These are phyloP conservation scores for Ogataea thermomethanolica DNA, from an alignment of 805 yeast species.

Conservation along the genomic window DNA sequence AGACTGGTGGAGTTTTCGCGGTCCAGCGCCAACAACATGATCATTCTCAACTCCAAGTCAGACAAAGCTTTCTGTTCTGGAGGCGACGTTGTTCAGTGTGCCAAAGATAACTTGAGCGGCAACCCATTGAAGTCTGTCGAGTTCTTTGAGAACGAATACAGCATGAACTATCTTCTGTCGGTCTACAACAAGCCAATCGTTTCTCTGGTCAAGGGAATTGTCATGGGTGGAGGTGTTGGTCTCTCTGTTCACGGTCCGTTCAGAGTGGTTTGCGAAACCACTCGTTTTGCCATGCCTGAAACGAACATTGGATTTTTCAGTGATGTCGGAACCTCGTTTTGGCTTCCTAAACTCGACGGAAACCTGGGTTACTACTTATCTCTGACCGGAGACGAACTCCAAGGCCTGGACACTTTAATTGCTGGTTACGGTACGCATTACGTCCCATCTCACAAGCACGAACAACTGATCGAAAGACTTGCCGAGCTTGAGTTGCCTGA, in stretches of 20 bases:
- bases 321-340: slow-evolving; percentile 92
- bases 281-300: slow-evolving; percentile 96
- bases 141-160: slow-evolving; percentile 79
- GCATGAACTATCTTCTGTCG: slow-evolving; percentile 72
- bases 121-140: slow-evolving; percentile 48
- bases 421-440: slow-evolving; percentile 91
- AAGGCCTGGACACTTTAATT: slow-evolving; percentile 76
- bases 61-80: slow-evolving; percentile 89
- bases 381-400: slow-evolving; percentile 74
- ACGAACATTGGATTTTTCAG: slow-evolving; percentile 95
- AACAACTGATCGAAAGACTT: slow-evolving; percentile 61
- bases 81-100: slow-evolving; percentile 88
- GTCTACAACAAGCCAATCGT: slow-evolving; percentile 86
- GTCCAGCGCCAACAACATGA: slow-evolving; percentile 57
- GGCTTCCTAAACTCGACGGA: slow-evolving; percentile 77
- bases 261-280: slow-evolving; percentile 87
- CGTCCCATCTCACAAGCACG: slow-evolving; percentile 62
- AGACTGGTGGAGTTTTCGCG: slow-evolving; percentile 75
- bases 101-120: slow-evolving; percentile 50
- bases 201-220: slow-evolving; percentile 85
- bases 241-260: slow-evolving; percentile 86
- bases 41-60: slow-evolving; percentile 64
- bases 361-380: slow-evolving; percentile 83
- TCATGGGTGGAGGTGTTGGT: slow-evolving; percentile 99
- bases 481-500: slow-evolving; percentile 47